phyloP scores from a whole-genome alignment of 2,329 filamentous ascomycete genomes.

The Epichloe gansuensis region DNA sequence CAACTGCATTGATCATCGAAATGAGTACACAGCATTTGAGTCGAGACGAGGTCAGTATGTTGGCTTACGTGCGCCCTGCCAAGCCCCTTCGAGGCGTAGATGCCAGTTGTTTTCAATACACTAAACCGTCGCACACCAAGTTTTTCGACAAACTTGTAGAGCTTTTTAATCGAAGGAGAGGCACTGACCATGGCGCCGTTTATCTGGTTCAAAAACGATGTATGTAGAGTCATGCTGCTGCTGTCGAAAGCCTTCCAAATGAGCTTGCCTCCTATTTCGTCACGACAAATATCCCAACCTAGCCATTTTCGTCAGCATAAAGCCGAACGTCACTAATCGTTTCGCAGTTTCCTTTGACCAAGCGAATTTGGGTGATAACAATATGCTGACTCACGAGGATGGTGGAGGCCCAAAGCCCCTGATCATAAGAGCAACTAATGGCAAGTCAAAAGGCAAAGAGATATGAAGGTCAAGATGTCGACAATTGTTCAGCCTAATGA shows the following conservation, averaged over 20 bases:
- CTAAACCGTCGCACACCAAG: slow-evolving; percentile 27
- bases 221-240: slow-evolving; percentile 24
- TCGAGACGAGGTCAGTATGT: slow-evolving; percentile 26
- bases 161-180: slow-evolving; percentile 55
- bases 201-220: slow-evolving; percentile 67
- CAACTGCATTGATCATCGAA: neutral
- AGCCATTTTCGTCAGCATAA: slow-evolving; percentile 9
- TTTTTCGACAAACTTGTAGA: slow-evolving; percentile 60
- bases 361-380: slow-evolving; percentile 19
- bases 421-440: slow-evolving; percentile 75
- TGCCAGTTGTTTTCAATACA: neutral
- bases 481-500: slow-evolving; percentile 69
- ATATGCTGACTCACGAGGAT: slow-evolving; percentile 48
- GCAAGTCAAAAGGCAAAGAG: slow-evolving; percentile 48
- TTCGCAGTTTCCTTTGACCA: neutral
- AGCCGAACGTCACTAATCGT: neutral
- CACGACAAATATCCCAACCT: slow-evolving; percentile 31
- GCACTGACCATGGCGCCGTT: slow-evolving; percentile 61
- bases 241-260: neutral
- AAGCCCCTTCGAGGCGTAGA: neutral
- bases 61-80: neutral
- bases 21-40: slow-evolving; percentile 21
- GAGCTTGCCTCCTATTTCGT: slow-evolving; percentile 23
- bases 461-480: slow-evolving; percentile 59
- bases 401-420: slow-evolving; percentile 53